A percentile compares a stretch with the other conserved stretches of the same genome.
Evolutionary conservation across 2,329 filamentous ascomycete species (phyloP).

Genomic region (Chaetomium olivaceum): DNA sequence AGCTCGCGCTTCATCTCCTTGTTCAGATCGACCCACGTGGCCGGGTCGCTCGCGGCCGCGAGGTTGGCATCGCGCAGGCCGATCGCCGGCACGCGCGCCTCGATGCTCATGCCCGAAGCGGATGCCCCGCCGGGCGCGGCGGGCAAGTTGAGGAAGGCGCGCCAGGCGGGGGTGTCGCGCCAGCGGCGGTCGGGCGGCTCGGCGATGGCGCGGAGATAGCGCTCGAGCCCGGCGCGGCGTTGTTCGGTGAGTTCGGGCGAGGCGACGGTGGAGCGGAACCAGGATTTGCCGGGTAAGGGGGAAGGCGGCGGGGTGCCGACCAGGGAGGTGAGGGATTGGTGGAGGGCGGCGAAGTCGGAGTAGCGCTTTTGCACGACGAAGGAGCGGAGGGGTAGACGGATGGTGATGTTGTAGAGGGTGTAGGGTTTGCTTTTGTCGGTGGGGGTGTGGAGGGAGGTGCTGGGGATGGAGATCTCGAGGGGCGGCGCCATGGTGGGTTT

Average conservation of each 20-base stretch:
- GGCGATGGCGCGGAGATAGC: constrained; percentile 71
- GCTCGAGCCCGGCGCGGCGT: constrained; percentile 67
- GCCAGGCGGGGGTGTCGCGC: constrained; percentile 72
- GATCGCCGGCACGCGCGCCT: constrained; percentile 39
- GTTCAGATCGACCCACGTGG: constrained; percentile 76
- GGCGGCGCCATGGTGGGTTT: constrained; percentile 52
- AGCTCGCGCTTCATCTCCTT: constrained; percentile 74
- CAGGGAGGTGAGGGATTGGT: constrained; percentile 60
- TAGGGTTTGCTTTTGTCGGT: constrained; percentile 62
- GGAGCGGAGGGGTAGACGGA: constrained; percentile 74
- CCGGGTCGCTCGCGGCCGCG: constrained; percentile 56
- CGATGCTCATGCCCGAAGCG: too few relatives aligned
- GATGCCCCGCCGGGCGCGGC: too few relatives aligned
- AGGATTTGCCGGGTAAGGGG: constrained; percentile 71
- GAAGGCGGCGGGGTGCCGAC: constrained; percentile 65
- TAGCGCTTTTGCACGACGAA: constrained; percentile 80
- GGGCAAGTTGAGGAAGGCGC: constrained; percentile 71
- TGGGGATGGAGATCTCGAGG: constrained; percentile 66
- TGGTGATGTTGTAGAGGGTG: constrained; percentile 75
- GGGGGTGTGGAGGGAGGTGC: constrained; percentile 57
- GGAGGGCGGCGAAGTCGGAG: constrained; percentile 72
- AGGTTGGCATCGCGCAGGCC: constrained; percentile 42
- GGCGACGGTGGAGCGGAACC: constrained; percentile 72
- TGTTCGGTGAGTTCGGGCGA: constrained; percentile 69
- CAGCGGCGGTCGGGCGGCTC: constrained; percentile 72